A percentile compares a stretch with the other conserved stretches of the same genome.
Conservation (phyloP, 2,329 filamentous ascomycete genomes). For the Talaromyces sp. region DNA sequence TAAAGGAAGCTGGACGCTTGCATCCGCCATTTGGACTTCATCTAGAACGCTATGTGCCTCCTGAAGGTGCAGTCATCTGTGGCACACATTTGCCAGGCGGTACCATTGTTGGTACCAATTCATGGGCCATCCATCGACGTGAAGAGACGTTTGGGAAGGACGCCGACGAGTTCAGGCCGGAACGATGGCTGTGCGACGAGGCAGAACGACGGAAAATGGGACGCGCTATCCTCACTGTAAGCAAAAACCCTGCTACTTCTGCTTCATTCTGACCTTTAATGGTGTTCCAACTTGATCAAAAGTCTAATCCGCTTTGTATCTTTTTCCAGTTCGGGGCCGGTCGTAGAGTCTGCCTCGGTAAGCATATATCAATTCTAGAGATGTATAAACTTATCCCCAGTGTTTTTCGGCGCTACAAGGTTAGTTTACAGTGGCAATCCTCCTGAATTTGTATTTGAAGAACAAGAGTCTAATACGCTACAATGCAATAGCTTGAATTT, state of each 20-base stretch:
- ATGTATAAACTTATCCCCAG: neutral
- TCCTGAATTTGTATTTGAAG: neutral
- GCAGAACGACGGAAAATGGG: neutral
- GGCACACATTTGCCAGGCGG: neutral
- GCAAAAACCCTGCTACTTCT: neutral
- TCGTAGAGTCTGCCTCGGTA: neutral
- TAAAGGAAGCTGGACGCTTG: neutral
- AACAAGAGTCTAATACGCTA: neutral
- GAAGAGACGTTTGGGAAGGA: neutral
- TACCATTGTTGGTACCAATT: neutral
- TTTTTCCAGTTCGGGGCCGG: neutral
- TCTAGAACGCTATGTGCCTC: neutral
- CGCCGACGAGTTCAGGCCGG: neutral
- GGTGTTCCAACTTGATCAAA: neutral
- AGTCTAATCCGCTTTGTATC: neutral
- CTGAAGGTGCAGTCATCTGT: neutral
- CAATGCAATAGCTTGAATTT: neutral
- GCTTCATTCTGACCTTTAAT: neutral
- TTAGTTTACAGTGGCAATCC: neutral
- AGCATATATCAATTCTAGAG: neutral
- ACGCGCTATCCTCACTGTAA: neutral
- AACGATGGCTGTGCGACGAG: neutral
- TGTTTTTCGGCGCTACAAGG: neutral
- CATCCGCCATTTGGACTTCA: neutral
- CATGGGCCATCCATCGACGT: neutral